Percentiles rank a stretch among this genome's conserved stretches.
Conservation (phyloP, 164 flowering plant genomes). For the Annona cherimola region DNA sequence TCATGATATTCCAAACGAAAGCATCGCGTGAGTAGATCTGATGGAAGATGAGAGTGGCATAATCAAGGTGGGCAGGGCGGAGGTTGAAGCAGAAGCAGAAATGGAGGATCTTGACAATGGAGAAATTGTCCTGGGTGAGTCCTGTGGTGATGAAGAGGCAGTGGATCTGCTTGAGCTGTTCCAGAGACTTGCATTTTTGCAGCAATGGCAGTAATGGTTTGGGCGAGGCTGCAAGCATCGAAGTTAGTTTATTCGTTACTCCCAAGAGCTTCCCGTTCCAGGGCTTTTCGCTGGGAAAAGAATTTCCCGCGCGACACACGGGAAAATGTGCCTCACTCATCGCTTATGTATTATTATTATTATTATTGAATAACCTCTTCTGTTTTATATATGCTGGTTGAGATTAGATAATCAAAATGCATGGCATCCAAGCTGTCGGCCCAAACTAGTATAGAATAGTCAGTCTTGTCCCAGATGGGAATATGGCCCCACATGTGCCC, state of each 20-base stretch:
- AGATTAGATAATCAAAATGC: no score
- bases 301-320: no score
- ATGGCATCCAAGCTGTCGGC: no score
- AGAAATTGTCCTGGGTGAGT: conserved; percentile 17
- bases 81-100: conserved; percentile 1
- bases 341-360: no score
- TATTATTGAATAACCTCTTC: no score
- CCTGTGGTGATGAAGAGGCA: conserved; percentile 22
- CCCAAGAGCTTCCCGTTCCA: no score
- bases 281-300: no score
- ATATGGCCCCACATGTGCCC: no score
- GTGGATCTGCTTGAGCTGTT: conserved; percentile 23
- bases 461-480: no score
- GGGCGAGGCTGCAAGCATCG: background rate
- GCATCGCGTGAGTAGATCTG: conserved; percentile 11
- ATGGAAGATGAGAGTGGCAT: conserved; percentile 19
- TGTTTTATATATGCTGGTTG: no score
- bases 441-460: no score
- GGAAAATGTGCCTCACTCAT: no score
- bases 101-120: conserved; percentile 17
- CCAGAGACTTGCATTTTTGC: conserved; percentile 6
- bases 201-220: background rate
- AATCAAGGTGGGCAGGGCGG: conserved; percentile 1
- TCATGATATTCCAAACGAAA: conserved; percentile 22
- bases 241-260: background rate